A percentile compares a stretch with the other conserved stretches of the same genome.
Evolutionary conservation across 163 green algal genomes (phyloP).

Genomic region (Picocystis sp.): DNA sequence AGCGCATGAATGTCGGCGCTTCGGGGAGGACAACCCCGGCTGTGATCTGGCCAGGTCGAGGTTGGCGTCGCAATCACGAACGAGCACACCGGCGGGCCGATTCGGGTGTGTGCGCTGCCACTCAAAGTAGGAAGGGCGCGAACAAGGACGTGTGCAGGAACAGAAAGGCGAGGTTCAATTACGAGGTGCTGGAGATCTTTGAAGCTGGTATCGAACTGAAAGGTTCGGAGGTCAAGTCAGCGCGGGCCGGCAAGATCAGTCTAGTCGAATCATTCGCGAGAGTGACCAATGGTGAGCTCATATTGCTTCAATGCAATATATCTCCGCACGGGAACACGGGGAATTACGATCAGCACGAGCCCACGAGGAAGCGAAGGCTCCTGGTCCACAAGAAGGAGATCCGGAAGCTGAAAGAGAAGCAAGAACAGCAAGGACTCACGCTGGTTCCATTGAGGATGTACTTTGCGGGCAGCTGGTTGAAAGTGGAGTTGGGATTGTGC

Average conservation of each 20-base stretch:
- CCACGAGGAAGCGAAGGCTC: background rate
- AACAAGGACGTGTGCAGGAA: slow-evolving; percentile 3
- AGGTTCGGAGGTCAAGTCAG: slow-evolving; percentile 7
- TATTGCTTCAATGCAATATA: background rate
- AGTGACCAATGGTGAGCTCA: background rate
- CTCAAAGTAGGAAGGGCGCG: no score
- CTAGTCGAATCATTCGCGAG: background rate
- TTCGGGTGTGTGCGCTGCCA: no score
- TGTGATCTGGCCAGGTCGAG: no score
- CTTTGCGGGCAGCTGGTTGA: slow-evolving; percentile 5
- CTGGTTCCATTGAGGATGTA: slow-evolving; percentile 6
- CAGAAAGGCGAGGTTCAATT: slow-evolving; percentile 8
- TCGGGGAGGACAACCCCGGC: no score
- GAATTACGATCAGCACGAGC: slow-evolving; percentile 1
- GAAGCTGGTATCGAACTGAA: slow-evolving; percentile 5
- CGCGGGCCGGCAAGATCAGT: background rate
- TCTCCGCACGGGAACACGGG: background rate
- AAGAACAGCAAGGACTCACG: slow-evolving; percentile 3
- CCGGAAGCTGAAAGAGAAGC: slow-evolving; percentile 6
- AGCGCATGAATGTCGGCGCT: no score
- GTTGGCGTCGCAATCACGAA: no score
- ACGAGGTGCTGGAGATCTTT: slow-evolving; percentile 5
- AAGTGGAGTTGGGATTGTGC: slow-evolving; percentile 5
- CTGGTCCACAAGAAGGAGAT: slow-evolving; percentile 9
- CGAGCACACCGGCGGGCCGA: no score